Evolutionary conservation across 257 asterid species (phyloP).

Genomic region (Hygrophila difformis): DNA sequence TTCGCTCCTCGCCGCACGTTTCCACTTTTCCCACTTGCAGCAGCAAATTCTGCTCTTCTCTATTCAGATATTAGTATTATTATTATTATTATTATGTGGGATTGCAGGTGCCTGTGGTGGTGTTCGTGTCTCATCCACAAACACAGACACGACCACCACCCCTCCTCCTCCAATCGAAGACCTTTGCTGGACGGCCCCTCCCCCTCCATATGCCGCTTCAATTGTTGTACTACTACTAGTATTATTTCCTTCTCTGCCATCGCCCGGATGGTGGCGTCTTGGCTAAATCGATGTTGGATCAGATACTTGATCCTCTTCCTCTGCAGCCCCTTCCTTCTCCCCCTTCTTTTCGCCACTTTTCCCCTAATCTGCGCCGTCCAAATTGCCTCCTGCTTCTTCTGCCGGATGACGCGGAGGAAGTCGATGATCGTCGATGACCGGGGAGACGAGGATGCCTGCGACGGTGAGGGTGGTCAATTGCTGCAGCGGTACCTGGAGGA

Average conservation of each 20-base stretch:
- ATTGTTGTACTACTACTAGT: too few species aligned
- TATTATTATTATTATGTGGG: too few species aligned
- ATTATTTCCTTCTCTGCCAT: conserved; percentile 25
- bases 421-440: conserved; percentile 4
- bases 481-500: conserved; percentile 49
- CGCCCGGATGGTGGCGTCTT: conserved; percentile 24
- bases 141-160: too few species aligned
- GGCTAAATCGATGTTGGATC: conserved; percentile 33
- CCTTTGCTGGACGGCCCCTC: too few species aligned
- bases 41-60: too few species aligned
- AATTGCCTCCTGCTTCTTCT: conserved; percentile 13
- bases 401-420: conserved; percentile 22
- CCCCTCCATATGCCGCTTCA: too few species aligned
- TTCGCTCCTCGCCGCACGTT: too few species aligned
- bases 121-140: too few species aligned
- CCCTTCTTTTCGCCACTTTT: conserved; percentile 25
- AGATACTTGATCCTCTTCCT: conserved; percentile 34
- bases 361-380: conserved; percentile 35
- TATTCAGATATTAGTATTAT: too few species aligned
- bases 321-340: conserved; percentile 42
- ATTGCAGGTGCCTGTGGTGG: too few species aligned
- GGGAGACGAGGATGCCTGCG: background rate
- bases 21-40: too few species aligned
- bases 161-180: too few species aligned
- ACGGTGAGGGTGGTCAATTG: conserved; percentile 21